A percentile compares a stretch with the other conserved stretches of the same genome.
Conservation (phyloP, 148 eudicot species). For the Cornus kousa region DNA sequence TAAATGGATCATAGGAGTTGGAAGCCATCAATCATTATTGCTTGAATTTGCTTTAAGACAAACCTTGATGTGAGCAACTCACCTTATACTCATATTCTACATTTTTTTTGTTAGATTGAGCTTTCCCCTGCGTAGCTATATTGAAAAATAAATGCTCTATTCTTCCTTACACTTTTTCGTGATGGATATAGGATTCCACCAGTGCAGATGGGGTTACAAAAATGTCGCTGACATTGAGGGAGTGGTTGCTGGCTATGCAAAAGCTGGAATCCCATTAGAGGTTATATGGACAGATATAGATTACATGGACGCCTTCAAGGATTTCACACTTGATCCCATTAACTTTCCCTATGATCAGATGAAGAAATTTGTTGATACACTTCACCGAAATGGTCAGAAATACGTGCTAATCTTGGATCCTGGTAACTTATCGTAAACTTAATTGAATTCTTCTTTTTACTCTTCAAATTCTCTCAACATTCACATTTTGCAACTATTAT, state of each 20-base stretch:
- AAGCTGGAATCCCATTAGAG: conserved; percentile 64
- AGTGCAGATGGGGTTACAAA: conserved; percentile 77
- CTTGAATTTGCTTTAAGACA: too few relatives aligned
- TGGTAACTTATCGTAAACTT: conserved; percentile 37
- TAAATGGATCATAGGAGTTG: too few relatives aligned
- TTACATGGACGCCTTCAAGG: conserved; percentile 82
- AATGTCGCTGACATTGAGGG: conserved; percentile 47
- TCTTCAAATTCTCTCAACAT: not conserved
- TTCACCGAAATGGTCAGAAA: conserved; percentile 67
- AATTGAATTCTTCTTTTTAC: not conserved
- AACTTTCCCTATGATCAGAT: conserved; percentile 61
- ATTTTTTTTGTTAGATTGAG: not conserved
- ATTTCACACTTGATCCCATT: conserved; percentile 75
- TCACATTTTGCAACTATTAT: not conserved
- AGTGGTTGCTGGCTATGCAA: conserved; percentile 61
- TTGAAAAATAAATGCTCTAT: not conserved
- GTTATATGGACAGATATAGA: conserved; percentile 91
- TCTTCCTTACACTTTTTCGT: too few relatives aligned
- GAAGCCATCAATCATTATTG: too few relatives aligned
- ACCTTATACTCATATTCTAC: not conserved
- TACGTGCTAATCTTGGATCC: conserved; percentile 85
- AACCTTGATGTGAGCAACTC: not conserved
- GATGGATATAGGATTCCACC: conserved; percentile 63
- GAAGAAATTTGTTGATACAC: conserved; percentile 49
- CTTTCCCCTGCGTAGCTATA: not conserved